Conservation (phyloP, 768 basidiomycete species). For the Pisolithus microcarpus region DNA sequence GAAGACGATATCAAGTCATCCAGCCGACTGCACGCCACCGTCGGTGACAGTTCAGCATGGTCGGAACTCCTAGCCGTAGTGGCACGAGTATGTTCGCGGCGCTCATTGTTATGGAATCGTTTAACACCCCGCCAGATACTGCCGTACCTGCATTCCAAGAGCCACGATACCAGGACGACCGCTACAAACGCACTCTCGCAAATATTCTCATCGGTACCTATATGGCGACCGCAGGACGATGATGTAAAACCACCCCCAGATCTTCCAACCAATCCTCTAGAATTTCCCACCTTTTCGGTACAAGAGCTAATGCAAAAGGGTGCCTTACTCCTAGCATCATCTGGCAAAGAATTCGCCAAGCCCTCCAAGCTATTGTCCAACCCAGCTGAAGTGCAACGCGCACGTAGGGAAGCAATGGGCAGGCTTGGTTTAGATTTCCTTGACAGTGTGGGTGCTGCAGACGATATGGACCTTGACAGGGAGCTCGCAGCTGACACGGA, state of each 20-base stretch:
- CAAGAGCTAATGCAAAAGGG: constrained; percentile 69
- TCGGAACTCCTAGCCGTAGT: constrained; percentile 85
- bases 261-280: constrained; percentile 33
- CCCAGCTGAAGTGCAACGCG: constrained; percentile 75
- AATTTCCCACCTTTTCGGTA: constrained; percentile 73
- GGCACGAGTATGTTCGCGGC: constrained; percentile 52
- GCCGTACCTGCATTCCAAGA: constrained; percentile 85
- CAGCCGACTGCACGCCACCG: constrained; percentile 48
- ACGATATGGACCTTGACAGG: constrained; percentile 82
- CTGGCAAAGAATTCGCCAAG: constrained; percentile 85
- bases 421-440: constrained; percentile 84
- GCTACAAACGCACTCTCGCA: constrained; percentile 84
- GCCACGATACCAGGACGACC: constrained; percentile 86
- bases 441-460: constrained; percentile 58
- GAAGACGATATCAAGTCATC: constrained; percentile 68
- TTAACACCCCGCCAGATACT: constrained; percentile 53
- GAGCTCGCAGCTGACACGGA: constrained; percentile 61
- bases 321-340: constrained; percentile 78
- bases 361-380: constrained; percentile 66
- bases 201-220: constrained; percentile 77
- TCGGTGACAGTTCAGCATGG: constrained; percentile 75
- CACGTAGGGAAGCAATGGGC: constrained; percentile 83
- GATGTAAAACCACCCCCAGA: constrained; percentile 20
- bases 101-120: not conserved
- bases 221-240: constrained; percentile 49